Evolutionary conservation across 139 green algal species (phyloP).

Genomic region (Chloropicon primus): DNA sequence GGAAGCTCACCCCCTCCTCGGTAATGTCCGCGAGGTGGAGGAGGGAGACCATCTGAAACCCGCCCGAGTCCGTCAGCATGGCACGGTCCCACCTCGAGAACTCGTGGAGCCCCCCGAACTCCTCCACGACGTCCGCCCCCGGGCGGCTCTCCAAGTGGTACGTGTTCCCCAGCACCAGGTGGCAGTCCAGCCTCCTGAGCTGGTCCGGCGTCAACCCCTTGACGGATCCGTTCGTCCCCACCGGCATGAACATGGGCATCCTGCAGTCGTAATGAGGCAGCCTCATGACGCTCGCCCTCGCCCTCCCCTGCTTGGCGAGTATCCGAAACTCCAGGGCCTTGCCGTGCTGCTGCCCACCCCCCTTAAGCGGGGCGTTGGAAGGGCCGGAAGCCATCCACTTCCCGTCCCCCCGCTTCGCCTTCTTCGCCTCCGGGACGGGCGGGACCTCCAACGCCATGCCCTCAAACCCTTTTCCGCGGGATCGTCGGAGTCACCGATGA

Average conservation of each 20-base stretch:
- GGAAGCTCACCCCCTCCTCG: slow-evolving; percentile 71
- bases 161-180: slow-evolving; percentile 71
- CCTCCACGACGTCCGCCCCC: slow-evolving; percentile 50
- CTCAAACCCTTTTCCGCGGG: too few relatives aligned
- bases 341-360: not conserved
- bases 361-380: too few relatives aligned
- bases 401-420: not conserved
- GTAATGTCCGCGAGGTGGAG: slow-evolving; percentile 81
- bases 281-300: not conserved
- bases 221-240: slow-evolving; percentile 73
- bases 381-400: too few relatives aligned
- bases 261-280: slow-evolving; percentile 69
- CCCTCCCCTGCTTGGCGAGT: not conserved
- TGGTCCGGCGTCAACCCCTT: not conserved
- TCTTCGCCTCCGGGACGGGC: too few relatives aligned
- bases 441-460: too few relatives aligned
- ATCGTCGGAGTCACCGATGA: too few relatives aligned
- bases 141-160: slow-evolving; percentile 76
- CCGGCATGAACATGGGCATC: slow-evolving; percentile 98
- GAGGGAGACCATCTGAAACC: slow-evolving; percentile 77
- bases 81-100: slow-evolving; percentile 77
- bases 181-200: not conserved
- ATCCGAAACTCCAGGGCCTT: not conserved
- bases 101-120: slow-evolving; percentile 70
- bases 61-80: slow-evolving; percentile 67